phyloP scores from a whole-genome alignment of 129 eudicot genomes.

The Escallonia herrerae region DNA sequence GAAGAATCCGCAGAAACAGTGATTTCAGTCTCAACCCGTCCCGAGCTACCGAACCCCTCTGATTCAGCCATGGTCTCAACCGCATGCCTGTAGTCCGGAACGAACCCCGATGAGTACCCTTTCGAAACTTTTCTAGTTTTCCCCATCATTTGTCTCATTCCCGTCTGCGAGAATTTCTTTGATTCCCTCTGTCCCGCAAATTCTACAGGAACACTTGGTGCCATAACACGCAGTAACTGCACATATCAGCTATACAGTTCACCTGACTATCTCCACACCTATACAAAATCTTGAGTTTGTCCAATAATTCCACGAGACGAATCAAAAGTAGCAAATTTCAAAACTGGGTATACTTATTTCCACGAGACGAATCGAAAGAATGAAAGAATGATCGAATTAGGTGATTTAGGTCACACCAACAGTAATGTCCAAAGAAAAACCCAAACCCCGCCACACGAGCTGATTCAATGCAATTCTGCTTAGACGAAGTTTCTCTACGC shows the following conservation, averaged over 20 bases:
- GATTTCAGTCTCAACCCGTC: slow-evolving; percentile 49
- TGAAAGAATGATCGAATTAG: background rate
- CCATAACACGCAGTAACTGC: slow-evolving; percentile 45
- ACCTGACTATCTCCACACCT: background rate
- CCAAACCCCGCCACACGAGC: no score
- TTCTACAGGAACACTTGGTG: slow-evolving; percentile 57
- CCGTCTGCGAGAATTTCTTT: slow-evolving; percentile 21
- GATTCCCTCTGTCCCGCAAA: slow-evolving; percentile 47
- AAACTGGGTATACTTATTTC: no score
- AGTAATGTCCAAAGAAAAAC: no score
- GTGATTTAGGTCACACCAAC: background rate
- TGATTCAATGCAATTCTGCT: no score
- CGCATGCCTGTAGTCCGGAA: slow-evolving; percentile 59
- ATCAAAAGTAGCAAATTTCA: no score
- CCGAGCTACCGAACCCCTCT: slow-evolving; percentile 72
- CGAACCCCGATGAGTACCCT: slow-evolving; percentile 45
- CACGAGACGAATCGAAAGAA: background rate
- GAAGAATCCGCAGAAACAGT: slow-evolving; percentile 49
- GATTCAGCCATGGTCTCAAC: slow-evolving; percentile 77
- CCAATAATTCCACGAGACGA: no score
- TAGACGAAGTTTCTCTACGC: background rate
- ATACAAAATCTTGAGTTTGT: background rate
- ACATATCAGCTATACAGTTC: slow-evolving; percentile 26
- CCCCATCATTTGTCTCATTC: slow-evolving; percentile 48
- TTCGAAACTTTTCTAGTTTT: slow-evolving; percentile 64